Evolutionary conservation across 2,329 filamentous ascomycete species (phyloP).

Genomic region (Fusarium acutatum): DNA sequence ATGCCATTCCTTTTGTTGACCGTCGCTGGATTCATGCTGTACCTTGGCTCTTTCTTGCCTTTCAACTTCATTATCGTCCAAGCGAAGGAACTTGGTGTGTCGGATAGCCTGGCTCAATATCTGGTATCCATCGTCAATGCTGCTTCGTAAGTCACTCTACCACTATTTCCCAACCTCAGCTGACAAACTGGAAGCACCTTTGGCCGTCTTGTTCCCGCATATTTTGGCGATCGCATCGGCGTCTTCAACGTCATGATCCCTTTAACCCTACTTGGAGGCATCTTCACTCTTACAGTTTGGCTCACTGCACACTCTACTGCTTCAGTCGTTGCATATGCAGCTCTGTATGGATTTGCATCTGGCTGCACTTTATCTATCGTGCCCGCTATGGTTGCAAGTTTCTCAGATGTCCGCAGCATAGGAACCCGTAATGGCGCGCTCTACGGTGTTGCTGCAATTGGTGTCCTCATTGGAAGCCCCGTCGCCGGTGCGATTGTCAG

Average conservation of each 20-base stretch:
- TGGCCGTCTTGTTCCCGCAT: constrained; percentile 46
- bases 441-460: constrained; percentile 22
- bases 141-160: constrained; percentile 19
- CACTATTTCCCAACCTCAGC: too few species aligned
- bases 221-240: constrained; percentile 49
- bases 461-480: constrained; percentile 30
- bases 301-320: constrained; percentile 42
- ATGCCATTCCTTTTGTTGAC: not conserved
- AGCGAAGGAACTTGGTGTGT: constrained; percentile 43
- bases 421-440: constrained; percentile 60
- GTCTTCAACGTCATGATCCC: constrained; percentile 55
- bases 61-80: constrained; percentile 50
- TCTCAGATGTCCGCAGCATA: constrained; percentile 63
- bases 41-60: constrained; percentile 47
- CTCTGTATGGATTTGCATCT: constrained; percentile 48
- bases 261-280: constrained; percentile 49
- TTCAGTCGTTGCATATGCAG: constrained; percentile 43
- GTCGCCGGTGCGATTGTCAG: constrained; percentile 33
- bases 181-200: constrained; percentile 39
- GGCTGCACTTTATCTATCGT: constrained; percentile 46
- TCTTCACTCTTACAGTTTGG: constrained; percentile 47
- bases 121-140: constrained; percentile 51
- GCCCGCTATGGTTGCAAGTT: constrained; percentile 52
- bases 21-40: constrained; percentile 45
- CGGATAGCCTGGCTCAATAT: constrained; percentile 44